Percentiles rank a stretch among this genome's conserved stretches.
These are phyloP conservation scores for Strobilomyces echinocephalus DNA, from an alignment of 768 basidiomycete species.

Conservation along the genomic window DNA sequence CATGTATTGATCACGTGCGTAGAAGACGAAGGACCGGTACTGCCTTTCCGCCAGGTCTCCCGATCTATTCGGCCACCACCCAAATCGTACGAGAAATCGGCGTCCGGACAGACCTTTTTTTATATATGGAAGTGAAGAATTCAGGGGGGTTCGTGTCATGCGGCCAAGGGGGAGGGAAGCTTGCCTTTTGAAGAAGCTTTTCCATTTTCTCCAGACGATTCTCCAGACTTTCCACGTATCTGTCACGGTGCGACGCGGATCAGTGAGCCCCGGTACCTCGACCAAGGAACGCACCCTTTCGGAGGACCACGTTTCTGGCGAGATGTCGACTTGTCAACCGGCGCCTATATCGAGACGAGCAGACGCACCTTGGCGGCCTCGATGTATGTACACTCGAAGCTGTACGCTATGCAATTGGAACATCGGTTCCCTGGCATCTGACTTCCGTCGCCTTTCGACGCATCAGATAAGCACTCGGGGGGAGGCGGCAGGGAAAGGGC, in stretches of 20 bases:
- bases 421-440: constrained; percentile 51
- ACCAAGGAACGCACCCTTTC: constrained; percentile 24
- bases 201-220: constrained; percentile 62
- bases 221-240: constrained; percentile 62
- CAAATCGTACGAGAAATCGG: constrained; percentile 55
- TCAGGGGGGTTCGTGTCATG: background rate
- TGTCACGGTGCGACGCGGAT: constrained; percentile 18
- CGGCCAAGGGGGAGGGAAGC: background rate
- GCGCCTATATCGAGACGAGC: background rate
- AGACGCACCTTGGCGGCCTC: constrained; percentile 48
- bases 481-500: no score
- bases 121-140: background rate
- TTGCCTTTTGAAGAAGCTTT: constrained; percentile 49
- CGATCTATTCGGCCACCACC: constrained; percentile 39
- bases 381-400: constrained; percentile 50
- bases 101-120: constrained; percentile 62
- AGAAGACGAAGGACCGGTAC: constrained; percentile 6
- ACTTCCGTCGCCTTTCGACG: constrained; percentile 51
- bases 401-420: constrained; percentile 49
- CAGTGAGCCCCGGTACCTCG: background rate
- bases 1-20: constrained; percentile 13
- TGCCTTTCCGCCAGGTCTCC: constrained; percentile 32
- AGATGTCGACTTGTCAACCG: background rate
- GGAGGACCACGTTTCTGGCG: constrained; percentile 39
- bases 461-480: background rate